Evolutionary conservation across 1,284 basidiomycete species (phyloP).

Genomic region (Xerocomus minutiporus): DNA sequence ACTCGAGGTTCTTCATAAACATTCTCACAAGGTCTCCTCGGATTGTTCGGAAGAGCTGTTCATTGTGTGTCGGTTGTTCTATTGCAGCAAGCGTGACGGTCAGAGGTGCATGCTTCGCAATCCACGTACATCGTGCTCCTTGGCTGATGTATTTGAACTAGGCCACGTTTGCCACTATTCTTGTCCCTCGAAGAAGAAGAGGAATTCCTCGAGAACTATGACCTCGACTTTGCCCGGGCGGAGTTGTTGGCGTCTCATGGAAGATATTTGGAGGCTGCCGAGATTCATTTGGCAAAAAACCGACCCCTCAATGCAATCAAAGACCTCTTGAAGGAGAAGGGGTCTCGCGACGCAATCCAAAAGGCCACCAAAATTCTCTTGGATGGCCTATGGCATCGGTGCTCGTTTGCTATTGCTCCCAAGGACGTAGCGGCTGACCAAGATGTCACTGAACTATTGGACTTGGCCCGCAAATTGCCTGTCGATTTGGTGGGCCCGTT

Average conservation of each 20-base stretch:
- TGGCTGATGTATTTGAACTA: conserved; percentile 29
- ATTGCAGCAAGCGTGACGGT: conserved; percentile 37
- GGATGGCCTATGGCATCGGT: conserved; percentile 23
- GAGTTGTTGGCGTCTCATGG: conserved; percentile 44
- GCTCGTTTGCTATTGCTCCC: conserved; percentile 22
- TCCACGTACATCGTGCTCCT: neutral
- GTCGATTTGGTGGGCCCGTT: conserved; percentile 9
- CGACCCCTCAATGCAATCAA: conserved; percentile 45
- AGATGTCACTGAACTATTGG: conserved; percentile 12
- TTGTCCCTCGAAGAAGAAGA: conserved; percentile 47
- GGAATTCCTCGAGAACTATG: conserved; percentile 54
- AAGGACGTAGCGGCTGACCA: conserved; percentile 7
- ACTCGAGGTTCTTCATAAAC: conserved; percentile 41
- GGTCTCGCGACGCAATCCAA: conserved; percentile 26
- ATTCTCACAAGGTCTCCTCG: conserved; percentile 32
- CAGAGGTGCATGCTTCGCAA: conserved; percentile 23
- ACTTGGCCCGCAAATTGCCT: conserved; percentile 19
- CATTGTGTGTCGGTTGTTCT: conserved; percentile 48
- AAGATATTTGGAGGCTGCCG: conserved; percentile 49
- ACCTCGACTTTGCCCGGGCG: conserved; percentile 49
- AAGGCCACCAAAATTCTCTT: conserved; percentile 31
- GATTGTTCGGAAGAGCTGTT: conserved; percentile 40
- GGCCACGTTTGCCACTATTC: conserved; percentile 47
- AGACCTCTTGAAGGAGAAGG: conserved; percentile 39
- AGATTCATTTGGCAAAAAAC: conserved; percentile 52